These are phyloP conservation scores for Cichorium intybus DNA, from an alignment of 140 eudicot species.

Conservation along the genomic window DNA sequence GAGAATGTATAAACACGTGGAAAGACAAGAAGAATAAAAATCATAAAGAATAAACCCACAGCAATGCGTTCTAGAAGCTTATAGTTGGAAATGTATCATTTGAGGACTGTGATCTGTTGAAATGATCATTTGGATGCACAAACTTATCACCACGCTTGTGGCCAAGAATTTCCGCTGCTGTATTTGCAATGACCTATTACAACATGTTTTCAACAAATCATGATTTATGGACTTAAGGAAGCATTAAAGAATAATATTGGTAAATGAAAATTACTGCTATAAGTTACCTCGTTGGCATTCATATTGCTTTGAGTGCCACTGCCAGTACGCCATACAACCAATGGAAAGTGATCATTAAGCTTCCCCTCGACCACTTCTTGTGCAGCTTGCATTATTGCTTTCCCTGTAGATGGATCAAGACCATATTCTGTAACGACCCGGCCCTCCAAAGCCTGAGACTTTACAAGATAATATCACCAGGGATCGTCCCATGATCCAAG, in stretches of 20 bases:
- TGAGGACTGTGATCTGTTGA: slow-evolving; percentile 94
- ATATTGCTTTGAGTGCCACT: slow-evolving; percentile 97
- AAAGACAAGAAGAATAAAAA: too few relatives aligned
- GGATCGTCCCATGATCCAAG: too few relatives aligned
- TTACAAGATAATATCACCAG: too few relatives aligned
- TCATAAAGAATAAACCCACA: too few relatives aligned
- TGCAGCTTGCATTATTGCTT: slow-evolving; percentile 98
- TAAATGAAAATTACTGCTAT: too few relatives aligned
- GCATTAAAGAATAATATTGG: too few relatives aligned
- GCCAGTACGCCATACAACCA: slow-evolving; percentile 97
- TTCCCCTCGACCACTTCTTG: slow-evolving; percentile 95
- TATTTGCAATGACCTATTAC: slow-evolving; percentile 82
- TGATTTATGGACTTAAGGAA: too few relatives aligned
- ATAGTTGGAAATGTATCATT: slow-evolving; percentile 96
- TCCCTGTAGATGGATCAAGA: slow-evolving; percentile 88
- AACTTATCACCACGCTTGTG: slow-evolving; percentile 81
- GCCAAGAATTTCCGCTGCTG: slow-evolving; percentile 97
- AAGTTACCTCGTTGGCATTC: slow-evolving; percentile 95
- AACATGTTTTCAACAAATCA: too few relatives aligned
- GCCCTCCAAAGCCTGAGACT: too few relatives aligned
- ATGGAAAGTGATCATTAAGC: slow-evolving; percentile 85
- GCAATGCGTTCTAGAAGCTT: too few relatives aligned
- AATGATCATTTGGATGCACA: slow-evolving; percentile 98
- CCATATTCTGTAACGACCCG: too few relatives aligned
- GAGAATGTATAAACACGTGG: too few relatives aligned